A percentile compares a stretch with the other conserved stretches of the same genome.
Conservation (phyloP, 345 rosid species). For the Salix suchowensis region DNA sequence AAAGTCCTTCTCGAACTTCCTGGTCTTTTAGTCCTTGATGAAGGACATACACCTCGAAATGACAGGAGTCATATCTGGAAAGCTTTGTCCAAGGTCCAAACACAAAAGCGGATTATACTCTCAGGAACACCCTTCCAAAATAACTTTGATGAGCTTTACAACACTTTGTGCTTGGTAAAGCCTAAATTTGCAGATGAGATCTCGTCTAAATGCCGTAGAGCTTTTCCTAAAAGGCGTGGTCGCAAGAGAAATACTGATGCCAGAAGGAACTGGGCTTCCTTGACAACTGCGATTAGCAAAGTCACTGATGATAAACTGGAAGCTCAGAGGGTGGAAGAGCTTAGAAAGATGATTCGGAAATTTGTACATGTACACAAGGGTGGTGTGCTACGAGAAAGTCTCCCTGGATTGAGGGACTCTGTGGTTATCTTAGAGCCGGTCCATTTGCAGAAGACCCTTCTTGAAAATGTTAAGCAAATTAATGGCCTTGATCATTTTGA, state of each 20-base stretch:
- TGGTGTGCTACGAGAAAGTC: constrained; percentile 45
- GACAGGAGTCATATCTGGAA: constrained; percentile 49
- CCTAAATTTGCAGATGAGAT: constrained; percentile 33
- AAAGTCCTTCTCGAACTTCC: constrained; percentile 44
- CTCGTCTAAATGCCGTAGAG: background rate
- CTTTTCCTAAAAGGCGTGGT: background rate
- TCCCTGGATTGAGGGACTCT: constrained; percentile 62
- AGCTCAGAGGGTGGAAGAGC: constrained; percentile 18
- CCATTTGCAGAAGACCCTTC: constrained; percentile 41
- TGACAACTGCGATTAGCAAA: constrained; percentile 33
- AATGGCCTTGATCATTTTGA: constrained; percentile 6
- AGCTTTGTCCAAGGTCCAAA: constrained; percentile 44
- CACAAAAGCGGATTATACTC: constrained; percentile 58
- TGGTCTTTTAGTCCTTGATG: constrained; percentile 60
- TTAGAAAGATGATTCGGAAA: constrained; percentile 41
- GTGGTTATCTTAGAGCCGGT: constrained; percentile 51
- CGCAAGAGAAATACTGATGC: constrained; percentile 9
- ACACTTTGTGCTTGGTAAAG: constrained; percentile 50
- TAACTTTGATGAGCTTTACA: constrained; percentile 63
- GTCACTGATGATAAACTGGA: constrained; percentile 6
- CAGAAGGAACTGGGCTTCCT: constrained; percentile 29
- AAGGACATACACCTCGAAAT: constrained; percentile 80
- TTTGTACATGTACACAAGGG: constrained; percentile 78
- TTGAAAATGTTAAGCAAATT: constrained; percentile 15
- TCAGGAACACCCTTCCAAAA: constrained; percentile 90